Base-by-base conservation (phyloP, 306 rosid genomes). In the Dalbergia cultrata region DNA sequence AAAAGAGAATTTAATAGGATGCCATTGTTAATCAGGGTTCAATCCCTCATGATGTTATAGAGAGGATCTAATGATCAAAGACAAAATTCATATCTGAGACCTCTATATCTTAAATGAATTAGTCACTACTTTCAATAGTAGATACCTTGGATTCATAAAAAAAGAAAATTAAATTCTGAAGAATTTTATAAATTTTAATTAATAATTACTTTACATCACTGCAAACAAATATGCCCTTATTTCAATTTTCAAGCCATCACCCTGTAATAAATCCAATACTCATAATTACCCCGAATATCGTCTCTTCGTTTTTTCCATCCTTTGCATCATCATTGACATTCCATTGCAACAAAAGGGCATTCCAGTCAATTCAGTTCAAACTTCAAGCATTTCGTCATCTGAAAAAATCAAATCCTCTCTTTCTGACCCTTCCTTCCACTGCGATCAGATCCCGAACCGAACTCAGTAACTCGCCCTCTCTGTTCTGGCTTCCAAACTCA, bases 371-470 rank as follows among this genome's bases (percentile, higher is more conserved):
- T 37, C 67, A 5, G 6, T 54, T 77, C 65, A 77, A 77, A 66
- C 72, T 77, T 35, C 74, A 52, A 13, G 1, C 17, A 37, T 19
- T 14, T 54, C 60, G 6, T 54, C 60, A 44, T 59, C 59, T 6
- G 2, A 26, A 3, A 11, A 52, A 31, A 22, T 67, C 68, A 16
- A 56, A 54, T 31, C 18, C 39, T 39, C 21, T 50, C 41, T n/a
- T 2, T 3, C 44, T 14, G 41, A 21, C 41, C 35, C 39, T 18
- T 6, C 58, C 14, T n/a, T 3, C 16, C 4, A 9, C 76, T 31
- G 8, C n/a, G 76, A 68, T 17, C 44, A 62, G 79, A 84, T 84
- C 84, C 82, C 62, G 49, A 68, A 80, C 7, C 9, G 9, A 54
- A 54, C 60, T n/a, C 60, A 54, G 16, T 14, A 21, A 61, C 69